Percentiles rank a stretch among this genome's conserved stretches.
These are phyloP conservation scores for Venturiaceae sp. DNA, from an alignment of 2,329 filamentous ascomycete species.

Conservation along the genomic window DNA sequence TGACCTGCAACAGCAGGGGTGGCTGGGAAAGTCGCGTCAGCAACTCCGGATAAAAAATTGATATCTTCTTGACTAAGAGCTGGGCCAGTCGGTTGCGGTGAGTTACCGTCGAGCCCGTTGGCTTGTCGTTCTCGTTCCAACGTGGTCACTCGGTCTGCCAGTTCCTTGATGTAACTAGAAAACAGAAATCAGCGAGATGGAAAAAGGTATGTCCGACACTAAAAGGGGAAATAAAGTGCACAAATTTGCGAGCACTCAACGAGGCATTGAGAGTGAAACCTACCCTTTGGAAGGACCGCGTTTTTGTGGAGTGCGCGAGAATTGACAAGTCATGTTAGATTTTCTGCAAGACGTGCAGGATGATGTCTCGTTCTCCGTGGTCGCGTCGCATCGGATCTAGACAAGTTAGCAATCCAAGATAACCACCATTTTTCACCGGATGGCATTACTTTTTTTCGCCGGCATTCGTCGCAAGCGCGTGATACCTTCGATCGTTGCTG, in stretches of 20 bases:
- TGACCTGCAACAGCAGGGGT: not conserved
- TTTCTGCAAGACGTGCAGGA: constrained; percentile 30
- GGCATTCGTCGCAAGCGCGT: constrained; percentile 30
- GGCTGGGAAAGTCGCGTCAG: not conserved
- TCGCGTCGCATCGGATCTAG: constrained; percentile 30
- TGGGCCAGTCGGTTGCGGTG: not conserved
- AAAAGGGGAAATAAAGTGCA: not conserved
- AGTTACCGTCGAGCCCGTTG: not conserved
- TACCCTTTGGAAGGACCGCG: constrained; percentile 32
- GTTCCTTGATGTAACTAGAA: constrained; percentile 29
- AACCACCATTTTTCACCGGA: not conserved
- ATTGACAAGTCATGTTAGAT: constrained; percentile 28
- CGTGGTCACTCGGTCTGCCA: constrained; percentile 27
- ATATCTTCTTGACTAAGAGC: not conserved
- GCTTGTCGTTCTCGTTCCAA: constrained; percentile 15
- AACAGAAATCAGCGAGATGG: not conserved
- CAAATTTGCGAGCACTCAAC: too few species aligned
- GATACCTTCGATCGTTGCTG: constrained; percentile 25
- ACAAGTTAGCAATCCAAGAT: constrained; percentile 12
- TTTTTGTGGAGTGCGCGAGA: constrained; percentile 30
- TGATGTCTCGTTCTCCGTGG: constrained; percentile 28
- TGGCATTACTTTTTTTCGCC: constrained; percentile 26
- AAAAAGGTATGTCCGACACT: not conserved
- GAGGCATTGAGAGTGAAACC: too few species aligned
- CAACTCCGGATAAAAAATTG: not conserved